Evolutionary conservation across 1,284 basidiomycete genomes (phyloP).

Genomic region (Lentinula novae-zelandiae): DNA sequence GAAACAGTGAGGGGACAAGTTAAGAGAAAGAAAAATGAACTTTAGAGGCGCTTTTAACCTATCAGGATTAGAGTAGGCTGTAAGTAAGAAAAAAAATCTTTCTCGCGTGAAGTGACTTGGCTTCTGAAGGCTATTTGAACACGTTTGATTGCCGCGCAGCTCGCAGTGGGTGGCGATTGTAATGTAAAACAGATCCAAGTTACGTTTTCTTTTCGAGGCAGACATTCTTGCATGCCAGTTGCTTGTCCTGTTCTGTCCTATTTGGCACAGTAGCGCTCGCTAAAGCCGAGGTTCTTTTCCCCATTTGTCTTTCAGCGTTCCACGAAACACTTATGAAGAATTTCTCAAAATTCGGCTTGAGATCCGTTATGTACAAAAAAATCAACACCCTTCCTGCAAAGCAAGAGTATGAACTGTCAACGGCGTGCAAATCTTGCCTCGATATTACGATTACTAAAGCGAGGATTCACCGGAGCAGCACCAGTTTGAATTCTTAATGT

Average conservation of each 20-base stretch:
- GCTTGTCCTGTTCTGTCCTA: background rate
- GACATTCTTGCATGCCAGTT: background rate
- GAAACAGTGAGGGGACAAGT: background rate
- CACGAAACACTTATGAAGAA: background rate
- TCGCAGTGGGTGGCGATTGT: constrained; percentile 6
- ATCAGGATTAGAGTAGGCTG: constrained; percentile 4
- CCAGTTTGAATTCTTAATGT: background rate
- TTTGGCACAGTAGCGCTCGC: background rate
- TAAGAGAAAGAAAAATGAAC: background rate
- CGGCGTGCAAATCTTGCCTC: background rate
- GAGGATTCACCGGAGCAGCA: background rate
- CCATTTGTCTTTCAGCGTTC: background rate
- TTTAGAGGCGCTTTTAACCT: constrained; percentile 1
- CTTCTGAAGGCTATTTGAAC: constrained; percentile 13
- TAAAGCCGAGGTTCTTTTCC: background rate
- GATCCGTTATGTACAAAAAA: background rate
- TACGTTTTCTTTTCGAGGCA: background rate
- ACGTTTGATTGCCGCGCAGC: constrained; percentile 15
- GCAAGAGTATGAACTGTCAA: background rate
- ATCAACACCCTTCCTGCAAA: background rate
- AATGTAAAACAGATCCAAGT: background rate
- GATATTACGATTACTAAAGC: background rate
- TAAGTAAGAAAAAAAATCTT: constrained; percentile 3
- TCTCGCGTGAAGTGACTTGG: background rate
- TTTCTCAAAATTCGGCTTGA: background rate